Evolutionary conservation across 495 filamentous ascomycete species (phyloP).

Genomic region (Neohortaea acidophila): DNA sequence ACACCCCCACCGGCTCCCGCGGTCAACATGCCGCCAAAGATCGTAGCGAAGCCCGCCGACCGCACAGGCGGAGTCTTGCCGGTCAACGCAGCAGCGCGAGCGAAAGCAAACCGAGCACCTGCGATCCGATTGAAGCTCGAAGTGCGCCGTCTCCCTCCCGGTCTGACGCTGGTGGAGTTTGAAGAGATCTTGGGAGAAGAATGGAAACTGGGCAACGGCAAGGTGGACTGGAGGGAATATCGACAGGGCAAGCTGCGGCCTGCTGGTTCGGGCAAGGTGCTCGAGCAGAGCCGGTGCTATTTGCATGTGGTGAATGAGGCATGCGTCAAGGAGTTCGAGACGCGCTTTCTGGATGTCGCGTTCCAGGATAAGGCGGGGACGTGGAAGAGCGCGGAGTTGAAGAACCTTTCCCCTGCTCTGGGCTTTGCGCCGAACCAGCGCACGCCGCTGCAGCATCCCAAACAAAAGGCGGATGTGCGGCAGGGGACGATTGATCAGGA

Average conservation of each 20-base stretch:
- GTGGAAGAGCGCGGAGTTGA: slow-evolving; percentile 9
- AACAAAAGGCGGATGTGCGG: slow-evolving; percentile 58
- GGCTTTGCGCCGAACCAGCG: slow-evolving; percentile 76
- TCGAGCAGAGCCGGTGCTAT: slow-evolving; percentile 43
- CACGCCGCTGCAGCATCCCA: slow-evolving; percentile 44
- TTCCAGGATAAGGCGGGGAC: slow-evolving; percentile 43
- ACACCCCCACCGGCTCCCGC: neutral
- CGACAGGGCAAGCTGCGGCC: slow-evolving; percentile 55
- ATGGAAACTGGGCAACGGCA: slow-evolving; percentile 64
- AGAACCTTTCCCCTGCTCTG: slow-evolving; percentile 43
- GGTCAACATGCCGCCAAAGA: slow-evolving; percentile 13
- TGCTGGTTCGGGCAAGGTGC: slow-evolving; percentile 14
- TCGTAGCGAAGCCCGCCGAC: slow-evolving; percentile 10
- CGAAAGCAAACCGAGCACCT: slow-evolving; percentile 40
- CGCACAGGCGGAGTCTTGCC: slow-evolving; percentile 45
- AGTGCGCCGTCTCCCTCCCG: slow-evolving; percentile 73
- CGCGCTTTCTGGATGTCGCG: slow-evolving; percentile 18
- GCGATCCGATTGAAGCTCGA: slow-evolving; percentile 64
- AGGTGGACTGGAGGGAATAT: slow-evolving; percentile 69
- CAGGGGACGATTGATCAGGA: slow-evolving; percentile 95
- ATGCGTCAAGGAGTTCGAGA: slow-evolving; percentile 13
- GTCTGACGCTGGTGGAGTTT: slow-evolving; percentile 69
- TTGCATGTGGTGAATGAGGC: slow-evolving; percentile 49
- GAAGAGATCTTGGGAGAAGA: slow-evolving; percentile 57
- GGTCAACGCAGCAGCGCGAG: slow-evolving; percentile 38